These are phyloP conservation scores for Plasmodium blacklocki DNA, from an alignment of 169 alveolate species.

Conservation along the genomic window DNA sequence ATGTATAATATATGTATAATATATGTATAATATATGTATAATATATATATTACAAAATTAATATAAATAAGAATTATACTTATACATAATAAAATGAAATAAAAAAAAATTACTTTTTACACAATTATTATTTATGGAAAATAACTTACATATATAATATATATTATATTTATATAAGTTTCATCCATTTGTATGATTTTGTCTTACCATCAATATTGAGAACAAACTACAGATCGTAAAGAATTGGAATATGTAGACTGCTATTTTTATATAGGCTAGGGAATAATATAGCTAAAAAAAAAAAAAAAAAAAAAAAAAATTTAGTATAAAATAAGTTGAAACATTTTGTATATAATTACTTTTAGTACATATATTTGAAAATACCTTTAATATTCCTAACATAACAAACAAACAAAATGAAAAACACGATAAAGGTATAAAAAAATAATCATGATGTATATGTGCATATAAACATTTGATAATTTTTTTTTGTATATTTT, in stretches of 20 bases:
- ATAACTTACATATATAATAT: too few relatives aligned
- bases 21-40: neutral
- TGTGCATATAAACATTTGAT: slow-evolving; percentile 61
- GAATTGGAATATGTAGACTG: slow-evolving; percentile 11
- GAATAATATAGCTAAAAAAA: slow-evolving; percentile 23
- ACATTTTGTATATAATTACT: neutral
- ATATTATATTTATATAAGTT: too few relatives aligned
- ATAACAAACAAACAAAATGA: slow-evolving; percentile 30
- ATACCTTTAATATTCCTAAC: slow-evolving; percentile 58
- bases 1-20: neutral
- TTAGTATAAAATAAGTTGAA: neutral
- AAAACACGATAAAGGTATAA: slow-evolving; percentile 38
- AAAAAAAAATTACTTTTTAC: too few relatives aligned
- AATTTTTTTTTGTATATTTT: slow-evolving; percentile 55
- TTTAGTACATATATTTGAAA: too few relatives aligned
- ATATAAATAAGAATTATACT: neutral
- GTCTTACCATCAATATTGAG: slow-evolving; percentile 51
- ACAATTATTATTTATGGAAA: too few relatives aligned
- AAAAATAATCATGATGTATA: slow-evolving; percentile 23
- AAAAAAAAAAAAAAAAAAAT: slow-evolving; percentile 8
- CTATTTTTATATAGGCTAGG: neutral
- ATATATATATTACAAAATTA: neutral
- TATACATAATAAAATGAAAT: too few relatives aligned
- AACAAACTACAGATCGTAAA: slow-evolving; percentile 17
- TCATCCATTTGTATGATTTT: neutral